These are phyloP conservation scores for Acanthamoeba lenticulata DNA, from an alignment of 208 protist genomes.

Conservation along the genomic window DNA sequence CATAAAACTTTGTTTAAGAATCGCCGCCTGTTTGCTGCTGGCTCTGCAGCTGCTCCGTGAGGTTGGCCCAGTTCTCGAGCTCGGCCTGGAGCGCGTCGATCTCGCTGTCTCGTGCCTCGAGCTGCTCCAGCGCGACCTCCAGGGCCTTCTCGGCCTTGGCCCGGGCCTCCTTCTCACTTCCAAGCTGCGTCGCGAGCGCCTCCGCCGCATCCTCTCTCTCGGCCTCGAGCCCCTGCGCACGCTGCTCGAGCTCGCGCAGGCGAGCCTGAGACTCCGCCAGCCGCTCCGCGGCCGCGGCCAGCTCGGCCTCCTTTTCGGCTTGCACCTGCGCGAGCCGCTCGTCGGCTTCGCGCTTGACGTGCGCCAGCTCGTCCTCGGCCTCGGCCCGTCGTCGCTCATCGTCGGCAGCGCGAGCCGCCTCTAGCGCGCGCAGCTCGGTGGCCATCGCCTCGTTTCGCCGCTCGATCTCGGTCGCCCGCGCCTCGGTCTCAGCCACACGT, in stretches of 20 bases:
- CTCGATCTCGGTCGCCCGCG: background rate
- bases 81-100: constrained; percentile 18
- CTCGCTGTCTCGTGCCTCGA: background rate
- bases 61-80: background rate
- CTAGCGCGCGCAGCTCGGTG: background rate
- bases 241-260: background rate
- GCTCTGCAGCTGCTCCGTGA: background rate
- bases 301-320: background rate
- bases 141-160: background rate
- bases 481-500: background rate
- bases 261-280: too few species aligned
- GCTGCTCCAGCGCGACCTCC: background rate
- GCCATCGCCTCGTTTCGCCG: background rate
- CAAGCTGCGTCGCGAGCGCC: background rate
- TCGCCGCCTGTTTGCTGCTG: too few species aligned
- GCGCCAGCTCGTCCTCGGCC: too few species aligned
- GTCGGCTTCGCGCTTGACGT: background rate
- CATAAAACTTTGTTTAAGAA: too few species aligned
- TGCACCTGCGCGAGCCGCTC: background rate
- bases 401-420: background rate
- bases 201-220: background rate
- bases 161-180: background rate
- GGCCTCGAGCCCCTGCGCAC: background rate
- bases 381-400: too few species aligned
- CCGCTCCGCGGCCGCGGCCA: too few species aligned